Evolutionary conservation across 2,329 filamentous ascomycete genomes (phyloP).

Genomic region (Aspergillus viridinutans): DNA sequence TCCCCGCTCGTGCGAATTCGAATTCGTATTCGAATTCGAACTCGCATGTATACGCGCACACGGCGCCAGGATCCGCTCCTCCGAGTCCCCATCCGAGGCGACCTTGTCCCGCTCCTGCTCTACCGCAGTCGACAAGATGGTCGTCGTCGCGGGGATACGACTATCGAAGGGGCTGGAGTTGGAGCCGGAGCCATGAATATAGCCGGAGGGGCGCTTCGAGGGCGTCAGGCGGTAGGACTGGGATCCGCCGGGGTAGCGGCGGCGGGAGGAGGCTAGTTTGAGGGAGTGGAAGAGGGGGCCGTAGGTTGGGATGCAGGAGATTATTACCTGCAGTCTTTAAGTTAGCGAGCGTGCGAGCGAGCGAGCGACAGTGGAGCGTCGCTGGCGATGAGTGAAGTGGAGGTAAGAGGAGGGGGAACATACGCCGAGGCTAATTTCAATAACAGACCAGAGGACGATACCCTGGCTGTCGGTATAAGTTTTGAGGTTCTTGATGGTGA

Average conservation of each 20-base stretch:
- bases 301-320: constrained; percentile 43
- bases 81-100: background rate
- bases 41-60: background rate
- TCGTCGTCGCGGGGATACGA: constrained; percentile 1
- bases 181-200: background rate
- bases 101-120: background rate
- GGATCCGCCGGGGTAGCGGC: background rate
- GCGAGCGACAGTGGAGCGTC: background rate
- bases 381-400: no score
- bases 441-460: constrained; percentile 44
- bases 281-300: constrained; percentile 36
- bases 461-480: constrained; percentile 45
- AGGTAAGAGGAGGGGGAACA: background rate
- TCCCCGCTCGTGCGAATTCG: background rate
- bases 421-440: constrained; percentile 45
- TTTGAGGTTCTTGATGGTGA: constrained; percentile 43
- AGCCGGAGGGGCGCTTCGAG: background rate
- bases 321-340: constrained; percentile 26
- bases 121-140: background rate
- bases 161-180: constrained; percentile 2
- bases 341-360: background rate
- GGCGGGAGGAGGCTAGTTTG: constrained; percentile 13
- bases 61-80: constrained; percentile 5
- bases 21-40: background rate
- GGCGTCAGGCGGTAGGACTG: background rate